Percentiles rank a stretch among this genome's conserved stretches.
phyloP scores from a whole-genome alignment of 2,329 filamentous ascomycete genomes.

The Phaeosphaeriaceae sp. region DNA sequence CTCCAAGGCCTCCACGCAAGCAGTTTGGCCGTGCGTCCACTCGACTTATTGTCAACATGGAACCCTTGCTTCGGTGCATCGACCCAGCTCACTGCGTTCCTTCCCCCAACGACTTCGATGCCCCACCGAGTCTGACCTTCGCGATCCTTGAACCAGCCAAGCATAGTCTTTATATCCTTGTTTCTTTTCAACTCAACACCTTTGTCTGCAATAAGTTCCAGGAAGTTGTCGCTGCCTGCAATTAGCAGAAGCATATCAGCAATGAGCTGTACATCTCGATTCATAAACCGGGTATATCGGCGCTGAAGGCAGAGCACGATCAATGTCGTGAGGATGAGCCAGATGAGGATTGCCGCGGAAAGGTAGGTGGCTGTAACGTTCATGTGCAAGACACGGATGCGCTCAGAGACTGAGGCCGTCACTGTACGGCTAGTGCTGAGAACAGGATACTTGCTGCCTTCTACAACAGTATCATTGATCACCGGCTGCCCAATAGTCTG shows the following conservation, averaged over 20 bases:
- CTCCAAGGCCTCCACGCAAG: background rate
- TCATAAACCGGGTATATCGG: conserved; percentile 19
- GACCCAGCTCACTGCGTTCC: conserved; percentile 23
- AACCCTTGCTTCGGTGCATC: conserved; percentile 12
- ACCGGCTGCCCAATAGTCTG: conserved; percentile 2
- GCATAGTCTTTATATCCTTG: conserved; percentile 15
- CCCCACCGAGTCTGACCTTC: conserved; percentile 29
- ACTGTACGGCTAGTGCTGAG: conserved; percentile 15
- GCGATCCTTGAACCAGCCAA: conserved; percentile 30
- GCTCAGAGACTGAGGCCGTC: conserved; percentile 15
- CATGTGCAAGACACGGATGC: conserved; percentile 25
- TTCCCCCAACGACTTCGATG: conserved; percentile 29
- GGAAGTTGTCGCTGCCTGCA: conserved; percentile 30
- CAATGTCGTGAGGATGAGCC: conserved; percentile 23
- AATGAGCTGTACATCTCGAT: conserved; percentile 30
- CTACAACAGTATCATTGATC: conserved; percentile 9
- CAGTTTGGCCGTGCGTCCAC: background rate
- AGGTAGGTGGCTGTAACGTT: conserved; percentile 27
- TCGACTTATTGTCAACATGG: conserved; percentile 6
- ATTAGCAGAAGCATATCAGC: conserved; percentile 32
- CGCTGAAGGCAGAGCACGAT: conserved; percentile 21
- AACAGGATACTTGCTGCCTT: conserved; percentile 6
- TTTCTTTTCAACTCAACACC: conserved; percentile 17
- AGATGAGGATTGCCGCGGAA: conserved; percentile 24
- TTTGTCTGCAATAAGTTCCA: conserved; percentile 22